Conservation (phyloP, 2,329 filamentous ascomycete species). For the Whalleya microplaca region DNA sequence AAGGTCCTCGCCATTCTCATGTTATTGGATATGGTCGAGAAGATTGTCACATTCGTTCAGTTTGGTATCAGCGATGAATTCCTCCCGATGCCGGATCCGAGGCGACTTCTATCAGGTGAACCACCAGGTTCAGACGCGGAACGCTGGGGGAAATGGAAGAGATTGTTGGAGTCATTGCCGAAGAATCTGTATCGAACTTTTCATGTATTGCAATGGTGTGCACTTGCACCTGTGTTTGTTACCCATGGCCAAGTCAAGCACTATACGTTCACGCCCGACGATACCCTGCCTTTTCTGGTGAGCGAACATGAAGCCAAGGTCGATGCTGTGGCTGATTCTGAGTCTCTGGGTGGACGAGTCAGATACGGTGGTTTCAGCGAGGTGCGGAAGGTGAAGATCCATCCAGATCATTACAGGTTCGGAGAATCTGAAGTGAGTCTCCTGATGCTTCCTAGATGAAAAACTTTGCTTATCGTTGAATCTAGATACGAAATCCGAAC, state of each 20-base stretch:
- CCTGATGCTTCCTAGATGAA: too few relatives aligned
- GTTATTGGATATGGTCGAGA: conserved; percentile 1
- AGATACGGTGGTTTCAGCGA: conserved; percentile 3
- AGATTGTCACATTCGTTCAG: not conserved
- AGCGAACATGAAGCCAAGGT: not conserved
- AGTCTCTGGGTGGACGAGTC: not conserved
- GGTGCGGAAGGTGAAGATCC: conserved; percentile 5
- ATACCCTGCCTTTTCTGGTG: conserved; percentile 3
- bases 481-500: too few relatives aligned
- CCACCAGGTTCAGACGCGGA: not conserved
- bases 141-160: too few relatives aligned
- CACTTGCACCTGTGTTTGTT: conserved; percentile 1
- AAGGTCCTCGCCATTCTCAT: conserved; percentile 2
- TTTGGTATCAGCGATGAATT: not conserved
- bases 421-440: conserved; percentile 2
- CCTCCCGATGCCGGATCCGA: conserved; percentile 6
- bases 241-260: not conserved
- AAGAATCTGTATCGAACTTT: not conserved
- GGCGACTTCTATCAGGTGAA: not conserved
- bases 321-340: not conserved
- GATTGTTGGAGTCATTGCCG: not conserved
- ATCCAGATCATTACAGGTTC: conserved; percentile 7
- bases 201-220: conserved; percentile 2
- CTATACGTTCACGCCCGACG: conserved; percentile 5
- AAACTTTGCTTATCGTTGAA: too few relatives aligned